Evolutionary conservation across 2,329 filamentous ascomycete genomes (phyloP).

Genomic region (Calonectria pteridis): DNA sequence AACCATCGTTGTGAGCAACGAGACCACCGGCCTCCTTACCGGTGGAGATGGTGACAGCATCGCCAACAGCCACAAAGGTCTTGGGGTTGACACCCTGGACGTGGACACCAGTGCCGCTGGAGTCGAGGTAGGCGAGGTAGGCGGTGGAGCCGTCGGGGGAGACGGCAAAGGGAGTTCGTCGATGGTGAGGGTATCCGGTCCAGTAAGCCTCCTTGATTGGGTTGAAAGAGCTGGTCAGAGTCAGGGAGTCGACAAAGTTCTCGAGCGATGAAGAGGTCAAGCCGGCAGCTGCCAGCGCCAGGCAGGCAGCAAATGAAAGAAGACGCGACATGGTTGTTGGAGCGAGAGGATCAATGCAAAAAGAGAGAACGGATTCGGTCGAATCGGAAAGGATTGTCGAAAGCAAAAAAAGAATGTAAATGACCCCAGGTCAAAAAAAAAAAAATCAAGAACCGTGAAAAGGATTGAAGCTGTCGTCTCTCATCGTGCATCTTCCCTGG

Average conservation of each 20-base stretch:
- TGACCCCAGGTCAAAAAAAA: slow-evolving; percentile 40
- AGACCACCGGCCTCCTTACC: slow-evolving; percentile 72
- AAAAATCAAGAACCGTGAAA: slow-evolving; percentile 33
- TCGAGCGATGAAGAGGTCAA: slow-evolving; percentile 43
- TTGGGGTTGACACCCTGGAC: slow-evolving; percentile 67
- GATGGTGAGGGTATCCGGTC: slow-evolving; percentile 71
- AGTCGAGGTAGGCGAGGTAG: slow-evolving; percentile 71
- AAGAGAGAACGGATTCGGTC: slow-evolving; percentile 32
- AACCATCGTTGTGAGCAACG: slow-evolving; percentile 73
- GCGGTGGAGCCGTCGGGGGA: slow-evolving; percentile 70
- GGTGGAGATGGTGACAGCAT: slow-evolving; percentile 62
- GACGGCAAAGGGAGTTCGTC: slow-evolving; percentile 72
- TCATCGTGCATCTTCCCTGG: background rate
- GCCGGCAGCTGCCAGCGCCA: slow-evolving; percentile 44
- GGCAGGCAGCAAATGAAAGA: slow-evolving; percentile 40
- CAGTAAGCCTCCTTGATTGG: slow-evolving; percentile 72
- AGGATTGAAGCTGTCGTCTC: slow-evolving; percentile 33
- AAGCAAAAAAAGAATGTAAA: slow-evolving; percentile 35
- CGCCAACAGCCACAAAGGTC: slow-evolving; percentile 67
- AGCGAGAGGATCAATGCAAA: slow-evolving; percentile 25
- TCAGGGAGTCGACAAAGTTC: slow-evolving; percentile 55
- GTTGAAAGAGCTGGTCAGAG: slow-evolving; percentile 65
- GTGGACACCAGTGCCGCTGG: slow-evolving; percentile 66
- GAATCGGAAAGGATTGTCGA: slow-evolving; percentile 38
- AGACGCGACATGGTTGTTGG: slow-evolving; percentile 39